A percentile compares a stretch with the other conserved stretches of the same genome.
Conservation (phyloP, 2,329 filamentous ascomycete genomes). For the Trichoderma pleuroti region DNA sequence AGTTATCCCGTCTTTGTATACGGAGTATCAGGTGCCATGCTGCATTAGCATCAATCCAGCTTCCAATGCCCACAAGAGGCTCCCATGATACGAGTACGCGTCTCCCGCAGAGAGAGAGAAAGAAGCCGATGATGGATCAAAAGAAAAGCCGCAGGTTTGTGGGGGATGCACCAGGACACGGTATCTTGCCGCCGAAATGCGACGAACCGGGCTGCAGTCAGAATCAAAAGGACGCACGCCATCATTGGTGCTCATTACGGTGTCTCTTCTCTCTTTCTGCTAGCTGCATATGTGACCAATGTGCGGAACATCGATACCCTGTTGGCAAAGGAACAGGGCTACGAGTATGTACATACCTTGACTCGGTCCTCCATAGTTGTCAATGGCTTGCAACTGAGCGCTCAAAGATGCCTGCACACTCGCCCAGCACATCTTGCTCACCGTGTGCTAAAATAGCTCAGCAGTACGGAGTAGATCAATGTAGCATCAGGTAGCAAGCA, state of each 20-base stretch:
- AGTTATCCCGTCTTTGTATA: not conserved
- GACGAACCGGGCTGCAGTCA: not conserved
- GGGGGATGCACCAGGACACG: not conserved
- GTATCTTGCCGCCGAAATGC: not conserved
- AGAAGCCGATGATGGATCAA: not conserved
- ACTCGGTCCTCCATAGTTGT: not conserved
- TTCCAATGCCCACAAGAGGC: not conserved
- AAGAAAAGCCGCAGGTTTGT: not conserved
- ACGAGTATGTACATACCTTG: not conserved
- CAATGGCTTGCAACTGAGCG: not conserved
- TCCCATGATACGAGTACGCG: not conserved
- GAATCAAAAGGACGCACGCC: not conserved
- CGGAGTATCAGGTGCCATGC: not conserved
- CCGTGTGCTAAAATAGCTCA: not conserved
- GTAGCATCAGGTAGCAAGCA: not conserved
- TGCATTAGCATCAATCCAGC: not conserved
- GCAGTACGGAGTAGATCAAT: not conserved
- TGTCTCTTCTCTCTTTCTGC: not conserved
- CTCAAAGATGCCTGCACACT: not conserved
- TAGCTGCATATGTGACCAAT: constrained; percentile 9
- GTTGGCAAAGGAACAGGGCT: not conserved
- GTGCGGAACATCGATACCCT: not conserved
- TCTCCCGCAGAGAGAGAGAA: not conserved
- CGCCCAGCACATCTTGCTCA: not conserved
- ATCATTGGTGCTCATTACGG: constrained; percentile 4